Evolutionary conservation across 108 stramenopile genomes (phyloP), one percentile per base, ranked within the genome.

Genomic region (Pseudonitzschia multiseries): DNA sequence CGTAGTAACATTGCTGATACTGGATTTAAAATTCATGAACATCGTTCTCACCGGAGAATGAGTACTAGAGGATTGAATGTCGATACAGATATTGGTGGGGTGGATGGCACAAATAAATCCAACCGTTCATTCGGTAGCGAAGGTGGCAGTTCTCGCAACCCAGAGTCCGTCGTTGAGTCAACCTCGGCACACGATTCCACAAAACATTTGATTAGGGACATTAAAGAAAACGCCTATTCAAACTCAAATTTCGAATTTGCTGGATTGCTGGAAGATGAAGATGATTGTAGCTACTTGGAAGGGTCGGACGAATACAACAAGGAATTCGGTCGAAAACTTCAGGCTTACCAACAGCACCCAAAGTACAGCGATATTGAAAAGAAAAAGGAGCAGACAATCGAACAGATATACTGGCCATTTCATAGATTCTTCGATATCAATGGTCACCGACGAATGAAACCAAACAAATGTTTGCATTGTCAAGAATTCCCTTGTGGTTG

Each of bases 351-450:
- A 52, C 57, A 69, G 54, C 56, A 68, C 60, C 68, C 57, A 28
- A 65, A 69, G 21, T 74, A 73, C 67, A 73, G 80, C 28, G 77
- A 83, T 51, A 56, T 83, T 46, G 89, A 91, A 50, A 57, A 75
- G 29, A 80, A 85, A 53, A 84, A 87, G 32, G 89, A 87, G 64
- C 82, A 85, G 77, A 88, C 90, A 22, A 86, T 90, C 20, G 89
- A 94, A 65, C 87, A 94, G 41, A 89, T 91, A 64, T 94, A 90
- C 62, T 94, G 93, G 93, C 93, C 93, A 24, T 94, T 94, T 67
- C 93, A 94, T 62, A 83, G 87, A 21, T 79, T 86, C 48, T 91
- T 82, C 69, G 87, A 91, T 57, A 79, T 94, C 12, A 85, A 91
- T 62, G 93, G 93, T 20, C 70, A 84, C 17, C 82, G 92, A 14